Percentiles rank a stretch among this genome's conserved stretches.
Evolutionary conservation across 176 grass and related monocot species (phyloP).

Genomic region (Rhynchospora breviuscula): DNA sequence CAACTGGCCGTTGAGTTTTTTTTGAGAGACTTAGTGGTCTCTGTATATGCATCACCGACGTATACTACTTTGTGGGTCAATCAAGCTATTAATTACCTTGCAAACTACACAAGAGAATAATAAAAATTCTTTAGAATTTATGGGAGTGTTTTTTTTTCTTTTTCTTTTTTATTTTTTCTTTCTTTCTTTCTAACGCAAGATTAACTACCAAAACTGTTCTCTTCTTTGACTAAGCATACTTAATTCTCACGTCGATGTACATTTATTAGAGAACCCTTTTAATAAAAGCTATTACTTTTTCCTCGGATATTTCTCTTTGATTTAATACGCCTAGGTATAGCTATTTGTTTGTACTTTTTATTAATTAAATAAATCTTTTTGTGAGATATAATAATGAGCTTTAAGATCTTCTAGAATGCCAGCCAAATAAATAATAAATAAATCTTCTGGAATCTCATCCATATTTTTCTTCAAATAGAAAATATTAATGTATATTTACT

Average conservation of each 20-base stretch:
- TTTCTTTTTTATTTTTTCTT: too few relatives aligned
- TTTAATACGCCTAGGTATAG: neutral
- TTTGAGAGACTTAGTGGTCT: neutral
- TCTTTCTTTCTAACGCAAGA: neutral
- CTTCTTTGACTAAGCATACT: neutral
- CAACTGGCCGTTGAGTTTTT: neutral
- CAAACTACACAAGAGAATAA: neutral
- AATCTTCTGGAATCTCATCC: neutral
- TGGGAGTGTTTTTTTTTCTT: neutral
- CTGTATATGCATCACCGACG: conserved; percentile 17
- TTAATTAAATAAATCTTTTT: neutral
- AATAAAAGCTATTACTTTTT: neutral
- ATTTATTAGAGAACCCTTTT: neutral
- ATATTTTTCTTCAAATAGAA: neutral
- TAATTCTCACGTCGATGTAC: neutral
- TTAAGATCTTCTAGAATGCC: neutral
- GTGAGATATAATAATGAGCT: neutral
- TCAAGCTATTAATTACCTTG: neutral
- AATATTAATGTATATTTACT: neutral
- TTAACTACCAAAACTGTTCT: neutral
- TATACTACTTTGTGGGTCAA: neutral
- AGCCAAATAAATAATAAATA: neutral
- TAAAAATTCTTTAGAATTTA: neutral
- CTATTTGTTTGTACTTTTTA: neutral
- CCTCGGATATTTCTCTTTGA: neutral